phyloP scores from a whole-genome alignment of 1,284 basidiomycete genomes.

The Cryptococcus neoformans region DNA sequence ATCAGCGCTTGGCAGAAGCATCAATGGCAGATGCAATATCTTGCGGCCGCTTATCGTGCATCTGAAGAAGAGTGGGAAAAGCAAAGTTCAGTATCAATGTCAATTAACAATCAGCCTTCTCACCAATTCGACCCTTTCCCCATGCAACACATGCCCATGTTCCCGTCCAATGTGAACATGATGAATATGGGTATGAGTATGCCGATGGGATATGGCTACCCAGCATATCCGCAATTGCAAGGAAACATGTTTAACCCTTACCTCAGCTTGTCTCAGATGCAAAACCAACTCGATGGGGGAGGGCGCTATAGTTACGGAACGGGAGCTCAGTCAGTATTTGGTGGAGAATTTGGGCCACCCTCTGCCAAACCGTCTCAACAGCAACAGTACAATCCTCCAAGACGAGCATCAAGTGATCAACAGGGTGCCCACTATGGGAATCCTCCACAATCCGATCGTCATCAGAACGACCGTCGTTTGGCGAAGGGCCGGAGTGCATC shows the following conservation, averaged over 20 bases:
- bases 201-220: slow-evolving; percentile 4
- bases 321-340: slow-evolving; percentile 37
- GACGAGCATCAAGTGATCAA: neutral
- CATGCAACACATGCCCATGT: slow-evolving; percentile 9
- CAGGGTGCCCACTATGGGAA: neutral
- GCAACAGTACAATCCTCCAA: neutral
- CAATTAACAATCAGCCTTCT: neutral
- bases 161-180: slow-evolving; percentile 1
- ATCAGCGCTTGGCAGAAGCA: slow-evolving; percentile 22
- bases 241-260: neutral
- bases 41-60: slow-evolving; percentile 38
- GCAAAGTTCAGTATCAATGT: slow-evolving; percentile 23
- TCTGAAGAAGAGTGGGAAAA: slow-evolving; percentile 47
- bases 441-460: neutral
- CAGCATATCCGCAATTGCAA: slow-evolving; percentile 3
- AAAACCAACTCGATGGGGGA: neutral
- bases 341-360: slow-evolving; percentile 43
- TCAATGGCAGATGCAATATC: slow-evolving; percentile 41
- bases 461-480: too few relatives aligned
- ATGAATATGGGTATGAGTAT: slow-evolving; percentile 7
- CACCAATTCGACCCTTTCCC: neutral
- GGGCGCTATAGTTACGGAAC: slow-evolving; percentile 37
- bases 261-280: neutral
- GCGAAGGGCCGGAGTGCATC: neutral
- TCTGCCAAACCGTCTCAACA: slow-evolving; percentile 35